A percentile compares a stretch with the other conserved stretches of the same genome.
phyloP scores from a whole-genome alignment of 1,284 basidiomycete genomes.

The Pyrrhoderma lamaoense region DNA sequence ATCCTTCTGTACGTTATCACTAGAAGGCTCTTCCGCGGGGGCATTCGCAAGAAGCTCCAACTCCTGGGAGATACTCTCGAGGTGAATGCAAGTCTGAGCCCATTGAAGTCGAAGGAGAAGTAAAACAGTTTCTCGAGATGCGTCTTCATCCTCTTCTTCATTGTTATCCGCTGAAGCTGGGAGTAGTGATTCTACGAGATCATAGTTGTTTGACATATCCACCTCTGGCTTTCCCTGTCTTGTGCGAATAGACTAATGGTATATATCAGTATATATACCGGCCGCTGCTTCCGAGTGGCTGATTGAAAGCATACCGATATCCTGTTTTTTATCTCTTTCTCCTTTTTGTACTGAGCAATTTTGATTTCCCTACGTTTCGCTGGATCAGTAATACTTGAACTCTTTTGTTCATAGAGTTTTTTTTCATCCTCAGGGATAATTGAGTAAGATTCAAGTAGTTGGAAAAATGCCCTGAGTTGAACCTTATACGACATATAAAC shows the following conservation, averaged over 20 bases:
- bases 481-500: conserved; percentile 33
- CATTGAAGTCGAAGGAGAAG: conserved; percentile 70
- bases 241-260: not conserved
- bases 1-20: conserved; percentile 25
- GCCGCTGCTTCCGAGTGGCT: no score
- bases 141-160: conserved; percentile 53
- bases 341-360: conserved; percentile 80
- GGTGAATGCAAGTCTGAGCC: conserved; percentile 60
- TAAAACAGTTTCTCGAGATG: conserved; percentile 58
- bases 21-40: conserved; percentile 33
- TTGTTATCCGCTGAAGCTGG: conserved; percentile 32
- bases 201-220: conserved; percentile 41
- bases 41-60: conserved; percentile 60
- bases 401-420: conserved; percentile 40
- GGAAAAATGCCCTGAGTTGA: conserved; percentile 51
- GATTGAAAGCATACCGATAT: conserved; percentile 34
- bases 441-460: conserved; percentile 58
- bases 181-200: conserved; percentile 59
- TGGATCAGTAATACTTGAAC: conserved; percentile 51
- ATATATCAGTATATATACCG: no score
- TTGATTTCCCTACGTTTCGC: conserved; percentile 73
- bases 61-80: conserved; percentile 70
- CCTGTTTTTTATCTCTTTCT: conserved; percentile 67
- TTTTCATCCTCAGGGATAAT: conserved; percentile 62
- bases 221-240: conserved; percentile 42